A percentile compares a stretch with the other conserved stretches of the same genome.
phyloP scores from a whole-genome alignment of 208 protist species.

The Phytomonas francai region DNA sequence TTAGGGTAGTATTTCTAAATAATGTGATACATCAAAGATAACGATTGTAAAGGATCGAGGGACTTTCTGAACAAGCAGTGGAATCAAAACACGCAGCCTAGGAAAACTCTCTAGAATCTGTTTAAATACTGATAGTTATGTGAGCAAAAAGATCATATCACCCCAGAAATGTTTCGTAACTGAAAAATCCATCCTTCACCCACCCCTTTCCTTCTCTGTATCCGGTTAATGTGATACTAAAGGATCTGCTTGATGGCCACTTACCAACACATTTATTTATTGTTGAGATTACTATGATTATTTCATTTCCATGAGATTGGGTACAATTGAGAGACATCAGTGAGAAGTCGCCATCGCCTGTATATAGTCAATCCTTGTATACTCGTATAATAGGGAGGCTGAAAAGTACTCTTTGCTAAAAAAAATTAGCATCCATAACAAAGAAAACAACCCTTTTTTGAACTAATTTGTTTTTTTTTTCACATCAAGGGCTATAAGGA shows the following conservation, averaged over 20 bases:
- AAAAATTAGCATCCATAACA: background rate
- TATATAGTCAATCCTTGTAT: background rate
- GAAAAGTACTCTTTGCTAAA: background rate
- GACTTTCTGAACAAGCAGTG: background rate
- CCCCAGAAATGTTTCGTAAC: background rate
- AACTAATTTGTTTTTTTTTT: too few relatives aligned
- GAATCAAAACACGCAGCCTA: background rate
- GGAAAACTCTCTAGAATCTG: background rate
- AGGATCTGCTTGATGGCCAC: background rate
- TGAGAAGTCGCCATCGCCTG: background rate
- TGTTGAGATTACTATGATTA: background rate
- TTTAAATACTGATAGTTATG: background rate
- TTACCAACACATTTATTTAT: background rate
- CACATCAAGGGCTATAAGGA: too few relatives aligned
- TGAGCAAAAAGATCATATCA: background rate
- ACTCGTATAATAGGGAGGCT: background rate
- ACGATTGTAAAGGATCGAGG: background rate
- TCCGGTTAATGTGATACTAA: background rate
- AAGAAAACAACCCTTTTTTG: background rate
- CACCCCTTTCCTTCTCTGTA: background rate
- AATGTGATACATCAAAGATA: background rate
- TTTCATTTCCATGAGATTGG: background rate
- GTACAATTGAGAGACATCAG: background rate
- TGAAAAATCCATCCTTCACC: background rate
- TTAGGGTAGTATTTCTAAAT: background rate